A percentile compares a stretch with the other conserved stretches of the same genome.
These are phyloP conservation scores for Ilex paraguariensis DNA, from an alignment of 305 asterid species.

Conservation along the genomic window DNA sequence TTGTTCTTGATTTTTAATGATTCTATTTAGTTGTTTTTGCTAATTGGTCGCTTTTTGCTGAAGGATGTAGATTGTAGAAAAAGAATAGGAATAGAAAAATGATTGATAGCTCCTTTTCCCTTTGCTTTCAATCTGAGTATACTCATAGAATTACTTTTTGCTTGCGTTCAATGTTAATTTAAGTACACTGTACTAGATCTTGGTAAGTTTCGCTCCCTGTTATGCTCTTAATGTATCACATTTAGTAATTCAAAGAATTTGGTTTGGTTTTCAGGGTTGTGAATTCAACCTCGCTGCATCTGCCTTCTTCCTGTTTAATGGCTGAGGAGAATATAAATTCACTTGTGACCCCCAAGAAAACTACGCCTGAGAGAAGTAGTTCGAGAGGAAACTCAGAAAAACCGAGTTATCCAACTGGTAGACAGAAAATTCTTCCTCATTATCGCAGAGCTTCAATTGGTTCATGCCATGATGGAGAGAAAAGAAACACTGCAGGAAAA, in stretches of 20 bases:
- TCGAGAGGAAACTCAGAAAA: conserved; percentile 13
- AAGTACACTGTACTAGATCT: too few species aligned
- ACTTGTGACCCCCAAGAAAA: conserved; percentile 11
- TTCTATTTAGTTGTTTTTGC: neutral
- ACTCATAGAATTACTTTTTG: too few species aligned
- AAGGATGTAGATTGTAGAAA: too few species aligned
- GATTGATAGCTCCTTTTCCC: too few species aligned
- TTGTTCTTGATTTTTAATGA: neutral
- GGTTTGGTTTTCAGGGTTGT: conserved; percentile 28
- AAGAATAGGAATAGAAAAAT: too few species aligned
- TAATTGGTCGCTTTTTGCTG: neutral
- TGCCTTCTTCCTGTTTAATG: conserved; percentile 30
- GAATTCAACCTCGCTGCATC: conserved; percentile 10
- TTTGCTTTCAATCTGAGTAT: too few species aligned
- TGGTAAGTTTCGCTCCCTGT: too few species aligned
- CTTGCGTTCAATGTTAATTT: too few species aligned
- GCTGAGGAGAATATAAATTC: conserved; percentile 46
- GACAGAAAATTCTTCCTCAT: conserved; percentile 11
- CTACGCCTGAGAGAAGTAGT: conserved; percentile 18
- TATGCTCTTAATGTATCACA: neutral
- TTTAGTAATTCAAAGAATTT: neutral
- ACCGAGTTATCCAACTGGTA: conserved; percentile 16
- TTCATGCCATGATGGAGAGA: conserved; percentile 21
- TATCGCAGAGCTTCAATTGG: conserved; percentile 34
- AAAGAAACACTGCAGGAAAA: conserved; percentile 41